Base-by-base conservation (phyloP, 495 filamentous ascomycete genomes). In the Penicillium salamii region DNA sequence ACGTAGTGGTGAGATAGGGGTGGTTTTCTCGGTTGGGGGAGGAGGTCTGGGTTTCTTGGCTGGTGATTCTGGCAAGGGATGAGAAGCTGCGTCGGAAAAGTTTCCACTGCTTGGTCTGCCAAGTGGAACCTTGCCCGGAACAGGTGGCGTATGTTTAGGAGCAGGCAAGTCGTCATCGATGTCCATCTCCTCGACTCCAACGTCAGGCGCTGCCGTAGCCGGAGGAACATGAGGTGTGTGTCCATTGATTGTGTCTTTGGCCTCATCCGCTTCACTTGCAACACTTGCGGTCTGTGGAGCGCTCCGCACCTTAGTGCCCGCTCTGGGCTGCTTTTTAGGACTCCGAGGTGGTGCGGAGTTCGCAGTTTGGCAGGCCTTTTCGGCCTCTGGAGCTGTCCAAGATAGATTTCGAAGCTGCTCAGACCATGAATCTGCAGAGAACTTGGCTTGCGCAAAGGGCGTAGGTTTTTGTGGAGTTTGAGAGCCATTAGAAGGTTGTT, bases 361-460 rank as follows among this genome's bases (percentile, higher is more conserved):
- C 24, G 57, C 46, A 17, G 61, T 45, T 49, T 65, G 49, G 38
- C 62, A 59, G 38, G 66, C 49, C 15, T 56, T 47, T 20, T 67
- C 61, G 33, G 57, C 42, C 50, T 70, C 61, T 54, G 76, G 71
- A 62, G 59, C 68, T 53, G 39, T 75, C 67, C 66, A 77, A 47
- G 75, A 79, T 19, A 85, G 66, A 38, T 83, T 72, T 14, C 78
- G 79, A 52, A 91, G 80, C 45, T 80, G 77, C 45, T 82, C 71
- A 42, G 63, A 64, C 89, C 89, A 95, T 23, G 82, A 60, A 26
- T 86, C 83, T 3, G 79, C 70, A 21, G 79, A 76, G 56, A 90
- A 93, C 20, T 74, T 79, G 1, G 67, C 71, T 34, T 67, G 57
- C 11, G 65, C 64, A 42, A 73, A 70, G 5, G 73, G 64, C 12